These are phyloP conservation scores for Schizosaccharomyces lindneri DNA, from an alignment of 805 yeast genomes.

Conservation along the genomic window DNA sequence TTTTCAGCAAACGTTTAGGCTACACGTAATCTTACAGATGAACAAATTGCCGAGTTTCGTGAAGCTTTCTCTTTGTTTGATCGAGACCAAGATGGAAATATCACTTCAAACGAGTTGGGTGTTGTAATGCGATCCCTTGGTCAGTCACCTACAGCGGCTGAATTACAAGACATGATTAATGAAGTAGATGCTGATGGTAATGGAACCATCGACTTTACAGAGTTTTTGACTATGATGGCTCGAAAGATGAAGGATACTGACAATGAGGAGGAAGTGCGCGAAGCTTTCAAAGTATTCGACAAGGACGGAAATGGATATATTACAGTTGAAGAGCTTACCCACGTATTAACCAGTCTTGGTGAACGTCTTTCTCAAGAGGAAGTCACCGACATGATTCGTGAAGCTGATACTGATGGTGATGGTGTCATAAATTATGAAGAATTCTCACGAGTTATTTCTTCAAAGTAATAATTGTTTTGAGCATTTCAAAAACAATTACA, in stretches of 20 bases:
- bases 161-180: conserved; percentile 86
- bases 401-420: conserved; percentile 74
- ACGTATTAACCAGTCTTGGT: conserved; percentile 91
- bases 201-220: conserved; percentile 64
- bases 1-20: conserved; percentile 20
- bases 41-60: conserved; percentile 87
- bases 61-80: conserved; percentile 95
- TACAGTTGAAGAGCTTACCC: conserved; percentile 87
- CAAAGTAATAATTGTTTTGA: not conserved
- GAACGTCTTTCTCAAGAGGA: conserved; percentile 91
- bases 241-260: conserved; percentile 91
- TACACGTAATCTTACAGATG: conserved; percentile 61
- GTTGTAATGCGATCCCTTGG: conserved; percentile 98
- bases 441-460: conserved; percentile 55
- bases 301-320: conserved; percentile 84
- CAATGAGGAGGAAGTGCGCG: conserved; percentile 87
- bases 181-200: conserved; percentile 92
- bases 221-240: conserved; percentile 66
- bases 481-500: not conserved
- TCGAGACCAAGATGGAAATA: conserved; percentile 26
- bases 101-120: conserved; percentile 85
- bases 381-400: conserved; percentile 90
- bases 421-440: conserved; percentile 95
- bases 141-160: conserved; percentile 87
- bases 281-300: conserved; percentile 95